Percentiles rank a stretch among this genome's conserved stretches.
Conservation (phyloP, 345 rosid genomes). For the Laguncularia racemosa region DNA sequence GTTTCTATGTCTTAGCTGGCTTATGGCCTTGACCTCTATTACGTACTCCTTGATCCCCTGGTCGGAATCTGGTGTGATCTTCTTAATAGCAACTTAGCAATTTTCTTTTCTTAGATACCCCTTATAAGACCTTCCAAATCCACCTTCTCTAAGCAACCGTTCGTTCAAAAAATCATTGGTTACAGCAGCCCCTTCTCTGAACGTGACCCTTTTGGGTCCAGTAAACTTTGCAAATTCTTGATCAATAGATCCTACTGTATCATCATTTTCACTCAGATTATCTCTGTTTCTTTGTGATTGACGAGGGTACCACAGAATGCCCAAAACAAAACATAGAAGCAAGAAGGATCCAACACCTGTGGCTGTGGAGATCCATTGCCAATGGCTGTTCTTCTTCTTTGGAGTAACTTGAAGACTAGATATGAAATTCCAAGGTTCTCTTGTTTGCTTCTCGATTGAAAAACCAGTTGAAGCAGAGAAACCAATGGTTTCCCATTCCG, state of each 20-base stretch:
- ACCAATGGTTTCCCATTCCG: slow-evolving; percentile 1
- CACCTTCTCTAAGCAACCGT: background rate
- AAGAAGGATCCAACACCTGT: background rate
- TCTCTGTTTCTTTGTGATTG: background rate
- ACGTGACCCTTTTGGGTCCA: slow-evolving; percentile 2
- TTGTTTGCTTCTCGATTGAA: background rate
- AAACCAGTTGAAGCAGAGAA: slow-evolving; percentile 4
- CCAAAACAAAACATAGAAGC: background rate
- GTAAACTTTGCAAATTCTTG: slow-evolving; percentile 1
- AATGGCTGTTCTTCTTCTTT: background rate
- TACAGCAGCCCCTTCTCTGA: background rate
- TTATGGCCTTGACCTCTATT: slow-evolving; percentile 1
- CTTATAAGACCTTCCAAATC: slow-evolving; percentile 3
- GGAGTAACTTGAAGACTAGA: background rate
- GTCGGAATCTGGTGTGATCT: slow-evolving; percentile 1
- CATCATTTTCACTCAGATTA: background rate
- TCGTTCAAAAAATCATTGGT: slow-evolving; percentile 1
- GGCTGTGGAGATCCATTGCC: background rate
- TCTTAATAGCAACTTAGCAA: slow-evolving; percentile 4
- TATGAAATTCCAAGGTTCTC: slow-evolving; percentile 4
- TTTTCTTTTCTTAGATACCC: background rate
- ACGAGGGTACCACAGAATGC: background rate
- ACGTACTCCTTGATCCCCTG: slow-evolving; percentile 5
- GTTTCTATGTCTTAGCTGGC: slow-evolving; percentile 6
- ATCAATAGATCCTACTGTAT: background rate